phyloP scores from a whole-genome alignment of 257 asterid genomes.

The Nicotiana paniculata region DNA sequence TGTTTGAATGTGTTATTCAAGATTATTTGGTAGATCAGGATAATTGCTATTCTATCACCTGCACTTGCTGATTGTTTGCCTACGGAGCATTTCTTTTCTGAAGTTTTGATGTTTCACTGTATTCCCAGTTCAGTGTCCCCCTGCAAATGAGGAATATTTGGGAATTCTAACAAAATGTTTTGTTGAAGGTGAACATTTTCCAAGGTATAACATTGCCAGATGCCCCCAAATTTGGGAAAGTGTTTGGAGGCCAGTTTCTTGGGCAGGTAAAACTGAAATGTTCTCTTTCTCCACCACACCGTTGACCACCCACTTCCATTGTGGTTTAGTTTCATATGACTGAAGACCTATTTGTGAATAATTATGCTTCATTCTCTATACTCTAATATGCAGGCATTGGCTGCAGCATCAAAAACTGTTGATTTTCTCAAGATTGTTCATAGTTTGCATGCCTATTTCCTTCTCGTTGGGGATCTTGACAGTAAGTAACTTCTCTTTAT shows the following conservation, averaged over 20 bases:
- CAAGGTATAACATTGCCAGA: slow-evolving; percentile 89
- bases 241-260: slow-evolving; percentile 95
- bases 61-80: background rate
- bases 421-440: slow-evolving; percentile 88
- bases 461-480: slow-evolving; percentile 72
- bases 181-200: slow-evolving; percentile 64
- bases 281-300: background rate
- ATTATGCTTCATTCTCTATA: background rate
- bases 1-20: background rate
- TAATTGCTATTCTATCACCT: background rate
- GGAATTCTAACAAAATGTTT: slow-evolving; percentile 9
- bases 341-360: slow-evolving; percentile 8
- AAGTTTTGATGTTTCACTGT: background rate
- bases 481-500: slow-evolving; percentile 35
- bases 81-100: background rate
- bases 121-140: background rate
- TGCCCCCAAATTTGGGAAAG: slow-evolving; percentile 85
- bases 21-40: slow-evolving; percentile 1
- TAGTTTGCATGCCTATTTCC: slow-evolving; percentile 91
- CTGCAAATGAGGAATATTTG: background rate
- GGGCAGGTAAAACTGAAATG: slow-evolving; percentile 67
- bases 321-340: slow-evolving; percentile 2
- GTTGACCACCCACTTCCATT: background rate
- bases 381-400: slow-evolving; percentile 74
- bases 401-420: slow-evolving; percentile 95